A percentile compares a stretch with the other conserved stretches of the same genome.
These are phyloP conservation scores for Waltergamsia citrina DNA, from an alignment of 2,329 filamentous ascomycete species.

Conservation along the genomic window DNA sequence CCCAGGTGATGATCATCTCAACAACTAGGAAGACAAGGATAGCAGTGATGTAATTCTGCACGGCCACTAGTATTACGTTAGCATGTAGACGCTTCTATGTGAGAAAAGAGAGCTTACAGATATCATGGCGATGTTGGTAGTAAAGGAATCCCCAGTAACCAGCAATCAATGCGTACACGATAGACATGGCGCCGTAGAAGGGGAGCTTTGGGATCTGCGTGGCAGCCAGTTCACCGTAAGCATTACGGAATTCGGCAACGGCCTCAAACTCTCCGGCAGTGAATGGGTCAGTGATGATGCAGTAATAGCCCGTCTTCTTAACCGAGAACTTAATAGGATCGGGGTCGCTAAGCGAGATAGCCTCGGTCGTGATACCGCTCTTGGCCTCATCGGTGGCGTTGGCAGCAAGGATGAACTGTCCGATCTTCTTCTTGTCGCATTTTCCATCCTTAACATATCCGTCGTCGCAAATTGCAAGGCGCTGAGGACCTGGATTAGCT, in stretches of 20 bases:
- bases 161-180: slow-evolving; percentile 82
- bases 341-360: slow-evolving; percentile 71
- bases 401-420: slow-evolving; percentile 71
- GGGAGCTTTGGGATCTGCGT: slow-evolving; percentile 95
- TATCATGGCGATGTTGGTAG: slow-evolving; percentile 87
- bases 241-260: slow-evolving; percentile 86
- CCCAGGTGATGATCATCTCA: slow-evolving; percentile 98
- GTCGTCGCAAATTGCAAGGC: slow-evolving; percentile 61
- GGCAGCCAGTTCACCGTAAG: slow-evolving; percentile 90
- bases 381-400: slow-evolving; percentile 66
- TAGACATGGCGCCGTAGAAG: slow-evolving; percentile 91
- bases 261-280: slow-evolving; percentile 63
- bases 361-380: slow-evolving; percentile 67
- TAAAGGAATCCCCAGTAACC: slow-evolving; percentile 89
- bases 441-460: slow-evolving; percentile 56
- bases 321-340: slow-evolving; percentile 72
- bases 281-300: slow-evolving; percentile 70
- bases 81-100: slow-evolving; percentile 5
- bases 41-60: slow-evolving; percentile 98
- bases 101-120: slow-evolving; percentile 43
- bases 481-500: slow-evolving; percentile 14
- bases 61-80: slow-evolving; percentile 55
- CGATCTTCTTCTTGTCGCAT: slow-evolving; percentile 71
- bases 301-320: slow-evolving; percentile 92
- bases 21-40: slow-evolving; percentile 90